phyloP scores from a whole-genome alignment of 352 stramenopile genomes.

The Pythium guiyangense region DNA sequence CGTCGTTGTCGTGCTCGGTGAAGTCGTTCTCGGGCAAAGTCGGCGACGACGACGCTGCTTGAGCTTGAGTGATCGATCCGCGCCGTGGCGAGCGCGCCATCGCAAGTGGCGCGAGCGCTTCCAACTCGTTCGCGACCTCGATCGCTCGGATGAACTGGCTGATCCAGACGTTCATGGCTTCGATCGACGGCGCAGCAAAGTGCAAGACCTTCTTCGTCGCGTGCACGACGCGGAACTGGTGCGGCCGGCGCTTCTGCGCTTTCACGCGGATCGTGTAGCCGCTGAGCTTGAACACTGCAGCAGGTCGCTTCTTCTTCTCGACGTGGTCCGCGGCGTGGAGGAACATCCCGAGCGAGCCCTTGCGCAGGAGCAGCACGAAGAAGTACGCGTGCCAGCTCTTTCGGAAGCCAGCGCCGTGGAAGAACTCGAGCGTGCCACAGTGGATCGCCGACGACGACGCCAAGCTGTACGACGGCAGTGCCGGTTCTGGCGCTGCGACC shows the following conservation, averaged over 20 bases:
- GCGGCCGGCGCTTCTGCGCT: constrained; percentile 55
- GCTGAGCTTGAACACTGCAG: constrained; percentile 64
- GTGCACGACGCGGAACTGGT: constrained; percentile 59
- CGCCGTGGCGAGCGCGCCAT: constrained; percentile 1
- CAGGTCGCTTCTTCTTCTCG: constrained; percentile 35
- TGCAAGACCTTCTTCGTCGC: constrained; percentile 55
- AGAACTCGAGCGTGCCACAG: too few species aligned
- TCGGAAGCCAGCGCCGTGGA: constrained; percentile 50
- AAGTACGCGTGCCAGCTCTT: constrained; percentile 64
- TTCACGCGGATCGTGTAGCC: constrained; percentile 64
- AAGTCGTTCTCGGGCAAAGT: constrained; percentile 12
- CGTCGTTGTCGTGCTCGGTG: constrained; percentile 3
- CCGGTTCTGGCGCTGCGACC: too few species aligned
- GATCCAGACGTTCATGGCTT: constrained; percentile 73
- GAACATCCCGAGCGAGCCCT: constrained; percentile 70
- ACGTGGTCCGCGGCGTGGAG: constrained; percentile 35
- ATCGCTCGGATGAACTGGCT: constrained; percentile 53
- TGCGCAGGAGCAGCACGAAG: too few species aligned
- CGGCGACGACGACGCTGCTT: too few species aligned
- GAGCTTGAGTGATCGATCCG: constrained; percentile 1
- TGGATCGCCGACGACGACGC: too few species aligned
- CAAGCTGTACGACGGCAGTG: too few species aligned
- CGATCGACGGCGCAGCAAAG: constrained; percentile 49
- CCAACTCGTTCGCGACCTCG: constrained; percentile 48
- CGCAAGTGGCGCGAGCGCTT: constrained; percentile 16